Percentiles rank a stretch among this genome's conserved stretches.
phyloP scores from a whole-genome alignment of 75 land plant genomes.

The Selaginella moellendorffii region DNA sequence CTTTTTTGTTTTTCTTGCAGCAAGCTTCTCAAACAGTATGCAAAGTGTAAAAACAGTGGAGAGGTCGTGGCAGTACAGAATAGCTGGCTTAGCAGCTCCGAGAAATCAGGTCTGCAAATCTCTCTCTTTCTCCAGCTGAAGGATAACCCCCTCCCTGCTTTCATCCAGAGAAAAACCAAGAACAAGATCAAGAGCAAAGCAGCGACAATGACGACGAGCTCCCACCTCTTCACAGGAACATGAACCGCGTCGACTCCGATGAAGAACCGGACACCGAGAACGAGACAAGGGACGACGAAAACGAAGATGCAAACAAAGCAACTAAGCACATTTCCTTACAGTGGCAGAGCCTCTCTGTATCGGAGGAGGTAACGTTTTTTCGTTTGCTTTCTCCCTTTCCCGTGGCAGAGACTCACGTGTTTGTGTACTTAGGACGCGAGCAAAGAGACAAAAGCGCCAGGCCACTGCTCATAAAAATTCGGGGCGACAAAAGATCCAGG shows the following conservation, averaged over 20 bases:
- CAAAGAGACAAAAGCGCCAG: too few relatives aligned
- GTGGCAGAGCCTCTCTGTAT: too few relatives aligned
- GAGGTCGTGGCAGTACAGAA: constrained; percentile 76
- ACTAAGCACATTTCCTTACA: too few relatives aligned
- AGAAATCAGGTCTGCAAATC: not conserved
- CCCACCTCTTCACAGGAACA: constrained; percentile 21
- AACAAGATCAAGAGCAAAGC: constrained; percentile 2
- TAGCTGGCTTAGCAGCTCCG: constrained; percentile 34
- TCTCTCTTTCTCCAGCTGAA: not conserved
- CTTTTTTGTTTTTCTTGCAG: constrained; percentile 17
- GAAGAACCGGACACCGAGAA: constrained; percentile 8
- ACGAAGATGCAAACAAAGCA: too few relatives aligned
- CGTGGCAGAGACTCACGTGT: too few relatives aligned
- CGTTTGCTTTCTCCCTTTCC: too few relatives aligned
- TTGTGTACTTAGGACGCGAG: too few relatives aligned
- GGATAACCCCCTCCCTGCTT: not conserved
- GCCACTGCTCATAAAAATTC: too few relatives aligned
- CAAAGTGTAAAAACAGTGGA: constrained; percentile 52
- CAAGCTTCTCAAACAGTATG: constrained; percentile 70
- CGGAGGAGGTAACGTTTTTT: too few relatives aligned
- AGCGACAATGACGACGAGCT: constrained; percentile 21
- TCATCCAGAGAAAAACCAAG: not conserved
- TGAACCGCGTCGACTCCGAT: constrained; percentile 14
- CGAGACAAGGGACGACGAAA: not conserved
- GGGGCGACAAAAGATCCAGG: too few relatives aligned